These are phyloP conservation scores for Fraxinus floribunda DNA, from an alignment of 305 asterid genomes.

Conservation along the genomic window DNA sequence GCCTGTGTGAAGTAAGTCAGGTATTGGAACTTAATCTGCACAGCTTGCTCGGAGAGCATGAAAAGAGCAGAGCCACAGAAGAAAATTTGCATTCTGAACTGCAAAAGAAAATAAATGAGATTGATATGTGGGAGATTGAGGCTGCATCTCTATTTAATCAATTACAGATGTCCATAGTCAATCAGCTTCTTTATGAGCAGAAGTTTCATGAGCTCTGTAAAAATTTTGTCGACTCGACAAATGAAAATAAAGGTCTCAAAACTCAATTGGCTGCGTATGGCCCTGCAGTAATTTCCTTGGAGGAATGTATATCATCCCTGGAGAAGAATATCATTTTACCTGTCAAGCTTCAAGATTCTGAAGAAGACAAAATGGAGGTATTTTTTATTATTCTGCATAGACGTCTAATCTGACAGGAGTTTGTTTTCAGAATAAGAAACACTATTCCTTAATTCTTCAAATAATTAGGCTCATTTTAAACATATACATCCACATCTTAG, in stretches of 20 bases:
- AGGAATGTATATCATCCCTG: constrained; percentile 64
- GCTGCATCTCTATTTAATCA: constrained; percentile 52
- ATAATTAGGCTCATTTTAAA: not conserved
- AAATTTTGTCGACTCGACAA: constrained; percentile 39
- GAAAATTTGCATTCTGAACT: constrained; percentile 53
- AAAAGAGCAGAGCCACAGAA: constrained; percentile 42
- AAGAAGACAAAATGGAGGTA: constrained; percentile 55
- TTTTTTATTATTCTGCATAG: constrained; percentile 5
- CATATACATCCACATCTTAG: not conserved
- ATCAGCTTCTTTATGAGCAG: constrained; percentile 66
- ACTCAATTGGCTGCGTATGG: constrained; percentile 57
- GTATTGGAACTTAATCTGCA: constrained; percentile 43
- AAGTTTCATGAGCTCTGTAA: constrained; percentile 65
- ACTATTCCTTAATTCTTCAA: not conserved
- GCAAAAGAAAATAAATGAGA: constrained; percentile 45
- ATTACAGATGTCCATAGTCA: constrained; percentile 52
- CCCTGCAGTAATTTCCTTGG: constrained; percentile 64
- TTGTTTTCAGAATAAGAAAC: not conserved
- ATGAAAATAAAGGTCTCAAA: constrained; percentile 55
- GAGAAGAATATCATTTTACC: constrained; percentile 55
- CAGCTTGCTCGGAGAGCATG: constrained; percentile 39
- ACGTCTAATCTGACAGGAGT: constrained; percentile 14
- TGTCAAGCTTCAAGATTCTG: constrained; percentile 53
- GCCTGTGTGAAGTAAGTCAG: constrained; percentile 41
- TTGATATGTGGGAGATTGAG: constrained; percentile 52